Percentiles rank a stretch among this genome's conserved stretches.
These are phyloP conservation scores for Talaromyces borbonicus DNA, from an alignment of 495 filamentous ascomycete genomes.

Conservation along the genomic window DNA sequence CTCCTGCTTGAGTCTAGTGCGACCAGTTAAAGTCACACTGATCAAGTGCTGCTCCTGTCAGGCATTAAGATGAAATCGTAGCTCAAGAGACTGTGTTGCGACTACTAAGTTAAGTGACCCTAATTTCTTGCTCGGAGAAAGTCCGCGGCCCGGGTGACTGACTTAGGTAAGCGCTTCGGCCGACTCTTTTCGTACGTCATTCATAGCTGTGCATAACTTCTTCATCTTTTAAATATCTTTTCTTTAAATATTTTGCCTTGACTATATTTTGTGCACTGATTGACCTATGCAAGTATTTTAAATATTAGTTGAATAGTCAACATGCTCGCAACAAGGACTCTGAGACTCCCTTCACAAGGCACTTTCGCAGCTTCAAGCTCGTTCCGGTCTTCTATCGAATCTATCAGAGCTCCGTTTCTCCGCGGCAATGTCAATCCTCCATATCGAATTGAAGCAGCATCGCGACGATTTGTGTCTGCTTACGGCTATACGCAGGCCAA, in stretches of 20 bases:
- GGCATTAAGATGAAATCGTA: not conserved
- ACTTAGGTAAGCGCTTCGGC: not conserved
- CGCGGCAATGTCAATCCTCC: not conserved
- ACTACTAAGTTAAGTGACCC: no score
- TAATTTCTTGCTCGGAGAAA: slow-evolving; percentile 1
- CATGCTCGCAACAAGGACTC: slow-evolving; percentile 2
- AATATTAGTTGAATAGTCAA: no score
- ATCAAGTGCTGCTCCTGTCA: not conserved
- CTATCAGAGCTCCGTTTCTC: slow-evolving; percentile 1
- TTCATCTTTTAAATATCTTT: not conserved
- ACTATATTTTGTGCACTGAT: not conserved
- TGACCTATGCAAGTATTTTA: no score
- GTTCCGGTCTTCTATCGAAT: not conserved
- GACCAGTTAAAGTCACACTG: slow-evolving; percentile 1
- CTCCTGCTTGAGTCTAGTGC: slow-evolving; percentile 6
- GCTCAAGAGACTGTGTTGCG: no score
- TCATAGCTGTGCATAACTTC: no score
- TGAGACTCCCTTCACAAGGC: not conserved
- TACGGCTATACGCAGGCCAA: slow-evolving; percentile 98
- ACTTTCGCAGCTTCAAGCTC: not conserved
- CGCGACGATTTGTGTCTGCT: slow-evolving; percentile 46
- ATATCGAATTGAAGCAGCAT: slow-evolving; percentile 6
- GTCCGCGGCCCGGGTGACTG: not conserved
- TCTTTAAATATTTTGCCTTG: not conserved
- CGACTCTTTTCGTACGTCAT: not conserved